A percentile compares a stretch with the other conserved stretches of the same genome.
Evolutionary conservation across 495 filamentous ascomycete genomes (phyloP).

Genomic region (Aspergillus affinis): DNA sequence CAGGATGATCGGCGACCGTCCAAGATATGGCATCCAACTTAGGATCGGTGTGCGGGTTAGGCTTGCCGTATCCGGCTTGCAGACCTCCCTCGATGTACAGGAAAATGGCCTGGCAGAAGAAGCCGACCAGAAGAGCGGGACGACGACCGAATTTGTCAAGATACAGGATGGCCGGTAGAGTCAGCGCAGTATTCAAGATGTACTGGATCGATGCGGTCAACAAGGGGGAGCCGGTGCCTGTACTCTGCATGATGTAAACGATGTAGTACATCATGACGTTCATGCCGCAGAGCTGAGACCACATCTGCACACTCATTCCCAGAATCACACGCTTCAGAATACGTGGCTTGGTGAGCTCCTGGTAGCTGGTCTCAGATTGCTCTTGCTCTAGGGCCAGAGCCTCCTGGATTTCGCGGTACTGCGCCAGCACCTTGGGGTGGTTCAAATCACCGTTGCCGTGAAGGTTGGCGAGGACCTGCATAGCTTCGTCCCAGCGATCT

Average conservation of each 20-base stretch:
- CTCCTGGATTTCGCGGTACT: conserved; percentile 20
- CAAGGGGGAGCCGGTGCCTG: conserved; percentile 62
- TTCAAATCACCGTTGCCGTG: conserved; percentile 29
- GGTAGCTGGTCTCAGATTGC: conserved; percentile 48
- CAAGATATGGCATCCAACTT: conserved; percentile 53
- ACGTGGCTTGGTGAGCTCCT: conserved; percentile 57
- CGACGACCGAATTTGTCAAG: conserved; percentile 56
- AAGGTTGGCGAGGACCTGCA: conserved; percentile 59
- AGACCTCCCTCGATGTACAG: conserved; percentile 56
- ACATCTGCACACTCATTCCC: conserved; percentile 74
- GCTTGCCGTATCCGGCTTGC: conserved; percentile 60
- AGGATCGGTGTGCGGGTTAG: conserved; percentile 37
- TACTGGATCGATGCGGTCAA: conserved; percentile 75
- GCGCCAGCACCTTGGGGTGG: conserved; percentile 17
- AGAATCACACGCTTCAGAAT: conserved; percentile 69
- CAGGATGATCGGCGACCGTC: conserved; percentile 51
- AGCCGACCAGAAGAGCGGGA: conserved; percentile 50
- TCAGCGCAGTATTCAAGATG: conserved; percentile 70
- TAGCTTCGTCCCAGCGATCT: conserved; percentile 69
- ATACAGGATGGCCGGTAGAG: conserved; percentile 59
- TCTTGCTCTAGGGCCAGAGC: conserved; percentile 25
- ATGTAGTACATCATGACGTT: conserved; percentile 81
- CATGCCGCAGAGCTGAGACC: conserved; percentile 74
- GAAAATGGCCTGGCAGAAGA: conserved; percentile 48
- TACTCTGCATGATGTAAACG: conserved; percentile 68